Evolutionary conservation across 2,329 filamentous ascomycete genomes (phyloP).

Genomic region (Paradendryphiella salina): DNA sequence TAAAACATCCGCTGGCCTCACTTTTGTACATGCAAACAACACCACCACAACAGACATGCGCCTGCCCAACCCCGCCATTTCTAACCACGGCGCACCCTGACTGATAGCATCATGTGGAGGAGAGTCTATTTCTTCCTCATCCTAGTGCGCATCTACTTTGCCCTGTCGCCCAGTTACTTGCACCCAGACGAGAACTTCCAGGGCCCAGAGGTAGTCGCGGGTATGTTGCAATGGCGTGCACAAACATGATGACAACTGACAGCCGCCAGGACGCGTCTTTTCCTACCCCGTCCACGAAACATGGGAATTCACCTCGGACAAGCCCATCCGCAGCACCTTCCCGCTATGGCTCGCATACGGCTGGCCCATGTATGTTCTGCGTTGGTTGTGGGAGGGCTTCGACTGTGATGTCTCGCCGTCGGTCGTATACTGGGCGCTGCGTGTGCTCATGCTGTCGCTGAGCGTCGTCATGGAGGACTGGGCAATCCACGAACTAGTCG

Average conservation of each 20-base stretch:
- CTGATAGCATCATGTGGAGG: conserved; percentile 74
- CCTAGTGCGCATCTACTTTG: conserved; percentile 88
- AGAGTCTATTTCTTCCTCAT: conserved; percentile 83
- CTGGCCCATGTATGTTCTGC: conserved; percentile 86
- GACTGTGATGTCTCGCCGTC: conserved; percentile 81
- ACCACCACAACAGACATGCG: conserved; percentile 38
- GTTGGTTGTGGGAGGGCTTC: conserved; percentile 89
- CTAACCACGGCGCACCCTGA: conserved; percentile 20
- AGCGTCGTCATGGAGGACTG: conserved; percentile 98
- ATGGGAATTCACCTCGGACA: conserved; percentile 91
- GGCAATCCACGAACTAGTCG: conserved; percentile 90
- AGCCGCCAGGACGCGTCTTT: conserved; percentile 77
- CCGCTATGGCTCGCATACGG: conserved; percentile 96
- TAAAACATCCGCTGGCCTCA: conserved; percentile 28
- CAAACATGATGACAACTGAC: conserved; percentile 9
- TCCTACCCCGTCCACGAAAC: conserved; percentile 86
- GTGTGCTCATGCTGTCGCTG: conserved; percentile 87
- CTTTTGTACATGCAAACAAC: conserved; percentile 16
- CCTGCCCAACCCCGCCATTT: conserved; percentile 25
- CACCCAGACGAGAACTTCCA: conserved; percentile 99
- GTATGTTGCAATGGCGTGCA: conserved; percentile 52
- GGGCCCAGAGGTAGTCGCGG: conserved; percentile 94
- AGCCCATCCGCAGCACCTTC: conserved; percentile 93
- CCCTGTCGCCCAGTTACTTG: conserved; percentile 90
- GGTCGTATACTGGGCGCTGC: conserved; percentile 84